Evolutionary conservation across 2,329 filamentous ascomycete genomes (phyloP), one percentile per base, ranked within the genome.

Genomic region (Penicillium sp.): DNA sequence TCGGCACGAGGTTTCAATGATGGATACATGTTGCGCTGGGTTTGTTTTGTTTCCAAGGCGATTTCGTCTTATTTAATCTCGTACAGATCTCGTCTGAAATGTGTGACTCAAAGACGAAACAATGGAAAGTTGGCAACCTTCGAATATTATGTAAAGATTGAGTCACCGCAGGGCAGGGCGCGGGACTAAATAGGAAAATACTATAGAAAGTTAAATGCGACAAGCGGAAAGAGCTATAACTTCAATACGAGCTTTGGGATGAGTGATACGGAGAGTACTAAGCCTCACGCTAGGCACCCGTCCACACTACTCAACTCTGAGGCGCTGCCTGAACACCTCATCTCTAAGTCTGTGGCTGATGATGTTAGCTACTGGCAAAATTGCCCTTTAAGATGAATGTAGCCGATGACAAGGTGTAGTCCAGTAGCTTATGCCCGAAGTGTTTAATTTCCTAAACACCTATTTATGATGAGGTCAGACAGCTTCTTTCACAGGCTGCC

Each of bases 401-500:
- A 28, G 5, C 22, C 9, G 4, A n/a, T 26, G 19, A 7, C 22
- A 4, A 42, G 25, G 9, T 28, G 16, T n/a, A 16, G 12, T 43
- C 11, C 5, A 22, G 36, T 22, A 35, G 17, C 5, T 19, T 38
- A 38, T 38, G 5, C 9, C 17, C 17, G n/a, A 37, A 22, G 2
- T n/a, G 31, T 14, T 8, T 16, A 19, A 14, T 14, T 33, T 26
- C 33, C 16, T 17, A 28, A 28, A 12, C 1, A 17, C 31, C 14
- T 50, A 58, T n/a, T 56, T 44, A 54, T 64, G 16, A 12, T n/a
- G 14, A 50, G 57, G 56, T 58, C 61, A 62, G 8, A 11, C 38
- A 42, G 54, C 46, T 22, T 65, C 61, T 35, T 31, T 55, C 67
- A 63, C 69, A 5, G 68, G 69, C 35, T 46, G 58, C 3, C 69